Base-by-base conservation (phyloP, 805 yeast genomes). In the Spathaspora gorwiae region DNA sequence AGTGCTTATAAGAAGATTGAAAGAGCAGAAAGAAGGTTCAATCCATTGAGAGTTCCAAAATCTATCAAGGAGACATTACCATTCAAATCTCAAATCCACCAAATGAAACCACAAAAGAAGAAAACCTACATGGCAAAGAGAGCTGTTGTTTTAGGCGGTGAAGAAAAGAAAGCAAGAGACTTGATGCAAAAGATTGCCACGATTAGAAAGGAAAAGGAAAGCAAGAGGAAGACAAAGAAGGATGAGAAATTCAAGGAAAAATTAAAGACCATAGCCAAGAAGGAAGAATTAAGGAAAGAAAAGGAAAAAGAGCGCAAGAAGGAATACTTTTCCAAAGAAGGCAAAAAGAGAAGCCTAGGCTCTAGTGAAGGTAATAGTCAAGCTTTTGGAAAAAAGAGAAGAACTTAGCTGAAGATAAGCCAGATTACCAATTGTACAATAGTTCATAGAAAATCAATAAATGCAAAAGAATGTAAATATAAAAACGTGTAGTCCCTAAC, bases 101-200 rank as follows among this genome's bases (percentile, higher is more conserved):
- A 80, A 56, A 86, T 88, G 94, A 86, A 84, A 64, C 95, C 96
- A 26, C 94, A 87, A 65, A 82, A 78, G 73, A 84, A 85, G 66
- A 75, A 79, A 58, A 83, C 96, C 0, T 94, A 92, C 61, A 62
- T 85, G 79, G 68, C 72, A 44, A 94, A 90, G 73, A 81, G 99
- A 59, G 99, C 99, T 1, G 97, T 94, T 44, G 94, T 94, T 6
- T 68, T 90, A 35, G 87, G 83, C 36, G 96, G 95, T 12, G 96
- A 88, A 43, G 98, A 92, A 66, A 89, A 88, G 83, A 87, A 88
- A 70, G 90, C 95, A 30, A 79, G 97, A 55, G 84, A 89, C 32
- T 77, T 92, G 66, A 80, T 94, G 75, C 92, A 85, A 66, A 87
- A 87, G 68, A 81, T 94, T 45, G 79, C 85, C 56, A 89, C 98